Evolutionary conservation across 108 stramenopile species (phyloP).

Genomic region (Schizochytrium sp.): DNA sequence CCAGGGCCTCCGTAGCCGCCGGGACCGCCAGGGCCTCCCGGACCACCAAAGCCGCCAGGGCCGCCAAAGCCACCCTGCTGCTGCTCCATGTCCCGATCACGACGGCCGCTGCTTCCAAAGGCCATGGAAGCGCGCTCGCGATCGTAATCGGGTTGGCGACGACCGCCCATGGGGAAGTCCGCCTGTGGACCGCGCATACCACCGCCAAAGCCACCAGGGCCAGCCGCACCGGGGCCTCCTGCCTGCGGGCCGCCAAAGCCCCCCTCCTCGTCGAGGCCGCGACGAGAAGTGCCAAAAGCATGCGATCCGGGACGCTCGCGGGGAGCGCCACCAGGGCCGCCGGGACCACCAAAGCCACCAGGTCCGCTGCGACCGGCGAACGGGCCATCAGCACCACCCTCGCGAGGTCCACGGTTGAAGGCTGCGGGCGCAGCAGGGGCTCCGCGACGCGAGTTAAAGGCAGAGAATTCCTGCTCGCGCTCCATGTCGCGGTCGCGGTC

Average conservation of each 20-base stretch:
- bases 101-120: not conserved
- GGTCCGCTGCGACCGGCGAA: no score
- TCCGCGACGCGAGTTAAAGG: not conserved
- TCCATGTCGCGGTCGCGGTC: not conserved
- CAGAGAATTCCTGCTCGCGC: not conserved
- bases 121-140: slow-evolving; percentile 1
- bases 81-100: not conserved
- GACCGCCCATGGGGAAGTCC: not conserved
- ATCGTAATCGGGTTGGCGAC: not conserved
- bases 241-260: not conserved
- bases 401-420: not conserved
- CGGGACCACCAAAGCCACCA: not conserved
- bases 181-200: not conserved
- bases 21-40: not conserved
- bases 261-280: not conserved
- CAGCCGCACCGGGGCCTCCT: no score
- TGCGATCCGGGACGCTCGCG: not conserved
- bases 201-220: not conserved
- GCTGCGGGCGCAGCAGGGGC: not conserved
- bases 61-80: not conserved
- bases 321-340: not conserved
- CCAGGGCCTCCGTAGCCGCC: not conserved
- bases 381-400: not conserved
- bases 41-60: not conserved
- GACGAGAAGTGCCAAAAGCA: not conserved